Evolutionary conservation across 2,329 filamentous ascomycete species (phyloP), one percentile per base, ranked within the genome.

Genomic region (Cladosporium austrohemisphaericum): DNA sequence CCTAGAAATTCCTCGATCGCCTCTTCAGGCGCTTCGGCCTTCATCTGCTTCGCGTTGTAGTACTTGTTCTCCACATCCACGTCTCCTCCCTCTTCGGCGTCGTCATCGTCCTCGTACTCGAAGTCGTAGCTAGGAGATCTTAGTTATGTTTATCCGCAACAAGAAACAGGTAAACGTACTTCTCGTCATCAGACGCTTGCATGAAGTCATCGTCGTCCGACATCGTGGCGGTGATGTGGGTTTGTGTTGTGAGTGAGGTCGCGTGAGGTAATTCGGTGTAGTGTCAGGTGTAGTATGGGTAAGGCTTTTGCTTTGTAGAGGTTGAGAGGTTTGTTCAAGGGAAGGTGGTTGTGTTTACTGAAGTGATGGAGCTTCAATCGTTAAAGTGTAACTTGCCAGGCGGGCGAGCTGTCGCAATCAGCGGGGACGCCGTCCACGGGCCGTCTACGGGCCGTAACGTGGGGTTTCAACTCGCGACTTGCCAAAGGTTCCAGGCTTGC

Each of bases 61-160:
- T 98, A 98, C 73, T 95, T 96, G 76, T 98, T 98, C 69, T 98
- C 93, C 67, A 97, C 94, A 59, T 92, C 90, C 61, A 96, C 87
- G 67, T 96, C 89, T 51, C 85, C 90, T 25, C 80, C 83, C 51
- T 95, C 85, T 35, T 94, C 88, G 41, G 93, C 90, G 50, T 95
- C 89, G 57, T 90, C 89, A 59, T 89, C 92, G 60, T 90, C 93
- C 67, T 96, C 92, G 70, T 96, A 97, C 65, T 97, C 92, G 68
- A 97, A 97, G 71, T 97, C 93, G 66, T 96, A 90, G 62, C 85
- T 88, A 52, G 3, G 28, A 22, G 5, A n/a, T 50, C 66, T 67
- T 51, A 68, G 60, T 57, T 2, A 40, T 22, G 20, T 26, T 11
- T 26, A 6, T n/a, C n/a, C n/a, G n/a, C n/a, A n/a, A n/a, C n/a